A percentile compares a stretch with the other conserved stretches of the same genome.
Evolutionary conservation across 345 rosid species (phyloP).

Genomic region (Syzygium aqueum): DNA sequence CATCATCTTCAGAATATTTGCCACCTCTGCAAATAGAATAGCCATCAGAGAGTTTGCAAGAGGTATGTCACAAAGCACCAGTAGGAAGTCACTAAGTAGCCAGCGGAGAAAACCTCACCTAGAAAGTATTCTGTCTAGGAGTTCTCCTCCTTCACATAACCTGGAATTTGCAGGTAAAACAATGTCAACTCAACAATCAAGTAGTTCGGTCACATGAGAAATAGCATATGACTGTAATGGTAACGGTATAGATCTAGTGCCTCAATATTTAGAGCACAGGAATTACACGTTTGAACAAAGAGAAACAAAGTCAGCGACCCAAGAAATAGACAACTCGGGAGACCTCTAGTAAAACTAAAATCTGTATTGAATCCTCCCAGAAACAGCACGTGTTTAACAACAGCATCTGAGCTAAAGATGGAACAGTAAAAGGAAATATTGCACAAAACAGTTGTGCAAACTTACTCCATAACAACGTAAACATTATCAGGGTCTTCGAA

Average conservation of each 20-base stretch:
- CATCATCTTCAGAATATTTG: slow-evolving; percentile 84
- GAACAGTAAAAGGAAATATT: neutral
- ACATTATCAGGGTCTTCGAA: slow-evolving; percentile 81
- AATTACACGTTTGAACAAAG: neutral
- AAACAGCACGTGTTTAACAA: neutral
- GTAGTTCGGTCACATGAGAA: neutral
- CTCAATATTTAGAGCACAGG: neutral
- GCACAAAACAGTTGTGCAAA: neutral
- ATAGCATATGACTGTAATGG: neutral
- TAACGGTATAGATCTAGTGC: neutral
- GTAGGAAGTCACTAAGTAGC: neutral
- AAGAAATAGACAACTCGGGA: neutral
- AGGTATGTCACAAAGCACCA: neutral
- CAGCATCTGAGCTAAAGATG: neutral
- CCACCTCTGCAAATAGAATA: slow-evolving; percentile 53
- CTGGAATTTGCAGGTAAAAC: slow-evolving; percentile 32
- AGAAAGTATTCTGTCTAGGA: slow-evolving; percentile 76
- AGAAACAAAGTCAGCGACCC: neutral
- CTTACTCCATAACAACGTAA: slow-evolving; percentile 96
- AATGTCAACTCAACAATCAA: neutral
- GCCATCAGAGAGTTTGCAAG: slow-evolving; percentile 1
- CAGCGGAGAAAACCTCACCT: slow-evolving; percentile 30
- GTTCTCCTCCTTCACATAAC: slow-evolving; percentile 98
- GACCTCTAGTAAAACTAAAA: neutral
- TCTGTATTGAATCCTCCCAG: neutral